Evolutionary conservation across 805 yeast species (phyloP).

Genomic region (Zygoascus bituminiphila): DNA sequence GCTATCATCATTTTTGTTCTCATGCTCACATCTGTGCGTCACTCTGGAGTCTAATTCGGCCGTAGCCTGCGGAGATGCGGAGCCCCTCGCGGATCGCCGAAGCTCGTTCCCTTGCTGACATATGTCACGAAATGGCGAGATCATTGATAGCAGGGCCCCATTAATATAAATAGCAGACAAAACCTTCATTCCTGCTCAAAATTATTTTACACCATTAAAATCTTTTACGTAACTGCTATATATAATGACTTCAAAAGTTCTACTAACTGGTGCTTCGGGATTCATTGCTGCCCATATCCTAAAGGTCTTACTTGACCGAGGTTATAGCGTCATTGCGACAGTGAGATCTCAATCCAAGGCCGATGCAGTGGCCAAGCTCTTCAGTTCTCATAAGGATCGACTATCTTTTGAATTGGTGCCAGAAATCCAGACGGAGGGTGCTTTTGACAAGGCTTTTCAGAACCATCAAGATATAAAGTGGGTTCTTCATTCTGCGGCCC

Average conservation of each 20-base stretch:
- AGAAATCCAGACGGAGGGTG: conserved; percentile 34
- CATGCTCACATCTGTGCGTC: no score
- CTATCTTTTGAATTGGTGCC: conserved; percentile 21
- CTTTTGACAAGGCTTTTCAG: conserved; percentile 38
- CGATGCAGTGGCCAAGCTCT: conserved; percentile 40
- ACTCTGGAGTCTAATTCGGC: no score
- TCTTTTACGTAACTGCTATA: no score
- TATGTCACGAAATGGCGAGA: no score
- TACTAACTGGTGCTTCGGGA: conserved; percentile 41
- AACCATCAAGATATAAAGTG: conserved; percentile 4
- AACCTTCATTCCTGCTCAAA: no score
- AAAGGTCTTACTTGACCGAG: conserved; percentile 30
- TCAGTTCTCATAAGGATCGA: conserved; percentile 26
- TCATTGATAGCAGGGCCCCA: no score
- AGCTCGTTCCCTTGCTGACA: no score
- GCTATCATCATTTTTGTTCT: no score
- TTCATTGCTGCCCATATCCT: conserved; percentile 39
- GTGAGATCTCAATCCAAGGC: conserved; percentile 48
- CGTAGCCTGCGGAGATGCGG: no score
- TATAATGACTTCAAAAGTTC: conserved; percentile 17
- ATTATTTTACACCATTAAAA: no score
- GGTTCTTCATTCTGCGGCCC: conserved; percentile 37
- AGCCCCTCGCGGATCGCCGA: no score
- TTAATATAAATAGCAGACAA: no score
- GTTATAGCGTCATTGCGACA: conserved; percentile 40